Conservation (phyloP, 2,329 filamentous ascomycete genomes). For the Gaeumannomyces sp. region DNA sequence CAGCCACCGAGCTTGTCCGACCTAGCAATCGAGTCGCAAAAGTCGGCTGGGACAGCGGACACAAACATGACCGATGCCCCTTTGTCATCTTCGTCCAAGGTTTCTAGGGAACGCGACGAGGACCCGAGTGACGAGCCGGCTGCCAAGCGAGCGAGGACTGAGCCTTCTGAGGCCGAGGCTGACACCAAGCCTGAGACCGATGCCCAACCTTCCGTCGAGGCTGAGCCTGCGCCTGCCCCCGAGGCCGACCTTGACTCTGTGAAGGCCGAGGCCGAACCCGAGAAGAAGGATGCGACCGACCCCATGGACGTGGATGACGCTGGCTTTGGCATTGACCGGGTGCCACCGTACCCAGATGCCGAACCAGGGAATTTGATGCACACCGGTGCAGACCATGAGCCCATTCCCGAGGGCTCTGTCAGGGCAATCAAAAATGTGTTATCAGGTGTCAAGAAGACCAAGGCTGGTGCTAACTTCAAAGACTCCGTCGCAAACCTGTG, state of each 20-base stretch:
- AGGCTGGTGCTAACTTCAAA: constrained; percentile 69
- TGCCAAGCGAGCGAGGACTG: constrained; percentile 74
- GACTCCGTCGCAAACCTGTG: constrained; percentile 72
- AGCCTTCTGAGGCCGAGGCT: constrained; percentile 27
- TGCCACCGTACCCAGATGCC: constrained; percentile 19
- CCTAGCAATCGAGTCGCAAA: constrained; percentile 29
- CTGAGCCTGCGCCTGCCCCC: constrained; percentile 20
- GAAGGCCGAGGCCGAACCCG: constrained; percentile 14
- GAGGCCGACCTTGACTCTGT: constrained; percentile 24
- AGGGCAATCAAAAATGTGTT: constrained; percentile 60
- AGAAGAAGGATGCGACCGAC: constrained; percentile 18
- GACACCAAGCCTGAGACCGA: not conserved
- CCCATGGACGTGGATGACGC: constrained; percentile 22
- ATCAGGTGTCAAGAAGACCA: constrained; percentile 78
- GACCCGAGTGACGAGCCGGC: constrained; percentile 61
- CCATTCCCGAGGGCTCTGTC: constrained; percentile 53
- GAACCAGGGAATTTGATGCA: constrained; percentile 36
- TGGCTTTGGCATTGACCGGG: not conserved
- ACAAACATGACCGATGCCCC: constrained; percentile 38
- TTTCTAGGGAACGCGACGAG: constrained; percentile 71
- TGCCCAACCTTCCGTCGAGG: constrained; percentile 28
- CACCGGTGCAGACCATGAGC: constrained; percentile 34
- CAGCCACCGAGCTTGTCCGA: constrained; percentile 32
- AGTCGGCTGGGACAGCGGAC: constrained; percentile 26
- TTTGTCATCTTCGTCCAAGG: constrained; percentile 40